Evolutionary conservation across 352 stramenopile genomes (phyloP), one percentile per base, ranked within the genome.

Genomic region (Phytophthora sp.): DNA sequence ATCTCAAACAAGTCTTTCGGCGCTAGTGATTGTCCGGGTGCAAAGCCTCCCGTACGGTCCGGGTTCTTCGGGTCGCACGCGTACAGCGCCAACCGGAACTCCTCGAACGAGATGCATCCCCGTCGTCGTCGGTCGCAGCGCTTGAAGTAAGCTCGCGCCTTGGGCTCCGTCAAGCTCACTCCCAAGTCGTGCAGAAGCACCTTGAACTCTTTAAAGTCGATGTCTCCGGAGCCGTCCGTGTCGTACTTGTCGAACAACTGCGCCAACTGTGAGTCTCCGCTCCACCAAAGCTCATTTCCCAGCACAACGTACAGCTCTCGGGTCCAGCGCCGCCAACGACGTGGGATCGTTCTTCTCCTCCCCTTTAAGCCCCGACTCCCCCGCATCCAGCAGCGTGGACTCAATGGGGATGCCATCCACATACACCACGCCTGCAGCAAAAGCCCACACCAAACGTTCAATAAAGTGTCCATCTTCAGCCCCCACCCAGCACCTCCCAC

Each of bases 221-320:
- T 93, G 20, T 84, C 84, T 5, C 84, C 86, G 3, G 84, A 93
- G 12, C 77, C 76, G 32, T 94, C 86, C 9, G 74, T 54, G 60
- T 94, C 84, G 62, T 93, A 94, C 50, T 94, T 92, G 57, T 90
- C 76, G 48, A 94, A 94, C 28, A 94, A 74, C 86, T 94, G 34
- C 39, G 57, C 13, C 9, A 17, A 55, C 8, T n/a, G n/a, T n/a
- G n/a, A 10, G 5, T 8, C 46, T 32, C 8, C 28, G 35, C n/a
- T 20, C 7, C 21, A 38, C n/a, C 35, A 21, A 42, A 42, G n/a
- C n/a, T n/a, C n/a, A n/a, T n/a, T n/a, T n/a, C n/a, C n/a, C 11
- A 20, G 44, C 9, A 43, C 24, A 24, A 73, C 79, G 27, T 59
- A 91, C 82, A 46, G 50, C 67, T 7, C 66, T 64, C 3, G 82